phyloP scores from a whole-genome alignment of 2,329 filamentous ascomycete species.

The Sordariomycetes sp. region DNA sequence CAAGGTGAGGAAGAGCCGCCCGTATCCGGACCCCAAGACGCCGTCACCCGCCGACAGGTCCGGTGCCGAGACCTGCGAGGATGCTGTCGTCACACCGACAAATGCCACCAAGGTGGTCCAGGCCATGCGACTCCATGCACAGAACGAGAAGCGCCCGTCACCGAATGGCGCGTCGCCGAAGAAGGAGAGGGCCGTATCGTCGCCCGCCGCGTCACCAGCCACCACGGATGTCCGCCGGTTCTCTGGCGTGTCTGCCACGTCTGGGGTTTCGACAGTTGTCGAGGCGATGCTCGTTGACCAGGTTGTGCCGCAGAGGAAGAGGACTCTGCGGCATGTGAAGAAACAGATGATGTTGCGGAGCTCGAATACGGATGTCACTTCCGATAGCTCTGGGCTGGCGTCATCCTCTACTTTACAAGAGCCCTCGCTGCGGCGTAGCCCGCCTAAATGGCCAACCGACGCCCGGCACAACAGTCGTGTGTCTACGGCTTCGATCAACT shows the following conservation, averaged over 20 bases:
- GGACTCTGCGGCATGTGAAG: constrained; percentile 47
- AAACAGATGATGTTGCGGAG: constrained; percentile 40
- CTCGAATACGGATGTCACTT: constrained; percentile 24
- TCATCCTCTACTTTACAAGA: constrained; percentile 19
- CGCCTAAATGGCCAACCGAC: constrained; percentile 13
- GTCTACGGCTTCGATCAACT: constrained; percentile 34
- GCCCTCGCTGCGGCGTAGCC: constrained; percentile 14
- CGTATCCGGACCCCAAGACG: constrained; percentile 12
- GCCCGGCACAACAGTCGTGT: constrained; percentile 30
- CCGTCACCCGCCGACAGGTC: constrained; percentile 11
- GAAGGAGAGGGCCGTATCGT: neutral
- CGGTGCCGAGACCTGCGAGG: constrained; percentile 28
- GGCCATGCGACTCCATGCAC: constrained; percentile 29
- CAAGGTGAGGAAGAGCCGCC: constrained; percentile 31
- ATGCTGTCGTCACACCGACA: constrained; percentile 32
- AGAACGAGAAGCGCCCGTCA: neutral
- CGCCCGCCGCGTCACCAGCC: constrained; percentile 20
- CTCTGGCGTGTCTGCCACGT: constrained; percentile 41
- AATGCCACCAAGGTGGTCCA: constrained; percentile 36
- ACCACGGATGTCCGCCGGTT: constrained; percentile 32
- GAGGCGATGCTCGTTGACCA: constrained; percentile 44
- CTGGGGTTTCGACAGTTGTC: constrained; percentile 40
- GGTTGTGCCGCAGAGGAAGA: constrained; percentile 26
- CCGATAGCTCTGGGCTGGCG: constrained; percentile 25
- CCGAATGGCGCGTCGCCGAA: neutral